Conservation (phyloP, 1,284 basidiomycete genomes). For the Sanghuangporus weigelae region DNA sequence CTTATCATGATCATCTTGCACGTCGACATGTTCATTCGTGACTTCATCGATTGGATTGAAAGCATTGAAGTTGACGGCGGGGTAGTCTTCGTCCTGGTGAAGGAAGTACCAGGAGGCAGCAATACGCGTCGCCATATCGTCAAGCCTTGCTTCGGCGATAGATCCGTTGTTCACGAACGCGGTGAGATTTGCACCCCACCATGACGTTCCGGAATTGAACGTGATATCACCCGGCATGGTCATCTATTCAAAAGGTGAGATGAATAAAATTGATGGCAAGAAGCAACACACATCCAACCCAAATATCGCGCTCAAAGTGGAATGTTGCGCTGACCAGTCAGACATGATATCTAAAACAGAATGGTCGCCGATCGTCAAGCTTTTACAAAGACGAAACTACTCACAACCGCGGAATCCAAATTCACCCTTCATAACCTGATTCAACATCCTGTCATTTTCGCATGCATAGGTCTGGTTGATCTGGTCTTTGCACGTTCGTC, state of each 20-base stretch:
- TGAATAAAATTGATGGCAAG: not conserved
- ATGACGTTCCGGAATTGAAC: constrained; percentile 45
- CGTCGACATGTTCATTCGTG: constrained; percentile 66
- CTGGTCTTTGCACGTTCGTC: constrained; percentile 33
- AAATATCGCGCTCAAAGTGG: constrained; percentile 53
- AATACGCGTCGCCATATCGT: constrained; percentile 66
- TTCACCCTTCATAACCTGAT: constrained; percentile 75
- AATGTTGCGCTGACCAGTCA: constrained; percentile 61
- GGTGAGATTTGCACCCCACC: constrained; percentile 60
- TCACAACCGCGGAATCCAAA: constrained; percentile 74
- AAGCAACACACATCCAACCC: constrained; percentile 56
- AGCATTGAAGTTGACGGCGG: constrained; percentile 54
- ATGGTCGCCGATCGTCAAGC: not conserved
- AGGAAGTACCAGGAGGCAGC: constrained; percentile 57
- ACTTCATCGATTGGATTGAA: constrained; percentile 46
- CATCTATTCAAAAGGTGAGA: constrained; percentile 40
- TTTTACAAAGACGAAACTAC: not conserved
- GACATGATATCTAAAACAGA: constrained; percentile 45
- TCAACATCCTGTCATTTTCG: constrained; percentile 71
- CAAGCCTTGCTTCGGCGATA: constrained; percentile 57
- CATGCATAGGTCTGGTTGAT: constrained; percentile 80
- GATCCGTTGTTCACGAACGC: constrained; percentile 64
- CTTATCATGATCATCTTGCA: constrained; percentile 68
- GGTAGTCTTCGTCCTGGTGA: constrained; percentile 62
- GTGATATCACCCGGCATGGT: constrained; percentile 29